A percentile compares a stretch with the other conserved stretches of the same genome.
Evolutionary conservation across 176 grass and related monocot genomes (phyloP).

Genomic region (Zizania latifolia): DNA sequence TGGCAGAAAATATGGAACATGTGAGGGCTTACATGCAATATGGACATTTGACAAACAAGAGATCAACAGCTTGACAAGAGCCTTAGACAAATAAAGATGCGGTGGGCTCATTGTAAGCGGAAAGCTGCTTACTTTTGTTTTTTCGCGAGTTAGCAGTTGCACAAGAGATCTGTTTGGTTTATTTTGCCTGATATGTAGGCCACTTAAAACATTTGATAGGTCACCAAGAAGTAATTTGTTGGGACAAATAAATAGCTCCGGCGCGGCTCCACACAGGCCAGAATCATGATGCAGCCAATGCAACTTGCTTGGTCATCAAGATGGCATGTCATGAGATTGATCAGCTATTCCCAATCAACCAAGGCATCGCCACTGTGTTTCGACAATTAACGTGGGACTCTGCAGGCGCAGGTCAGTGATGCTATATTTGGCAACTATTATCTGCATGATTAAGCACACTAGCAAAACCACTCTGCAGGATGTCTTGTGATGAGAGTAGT

Average conservation of each 20-base stretch:
- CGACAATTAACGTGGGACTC: constrained; percentile 45
- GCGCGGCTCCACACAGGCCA: constrained; percentile 24
- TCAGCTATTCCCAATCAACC: constrained; percentile 25
- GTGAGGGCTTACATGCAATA: not conserved
- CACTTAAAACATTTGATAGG: too few species aligned
- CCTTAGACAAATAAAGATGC: constrained; percentile 9
- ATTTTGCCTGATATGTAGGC: not conserved
- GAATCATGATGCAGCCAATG: constrained; percentile 7
- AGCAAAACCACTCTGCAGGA: constrained; percentile 25
- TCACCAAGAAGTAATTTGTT: too few species aligned
- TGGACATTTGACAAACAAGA: constrained; percentile 9
- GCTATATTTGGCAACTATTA: constrained; percentile 67
- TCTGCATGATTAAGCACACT: constrained; percentile 38
- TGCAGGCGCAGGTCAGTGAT: constrained; percentile 34
- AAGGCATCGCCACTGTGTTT: constrained; percentile 9
- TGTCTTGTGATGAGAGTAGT: constrained; percentile 31
- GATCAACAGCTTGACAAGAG: not conserved
- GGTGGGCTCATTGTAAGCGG: constrained; percentile 16
- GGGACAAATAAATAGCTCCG: too few species aligned
- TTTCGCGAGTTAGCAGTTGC: not conserved
- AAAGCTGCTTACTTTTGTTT: not conserved
- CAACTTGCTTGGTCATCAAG: constrained; percentile 8
- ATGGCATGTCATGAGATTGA: constrained; percentile 35
- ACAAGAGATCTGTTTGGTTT: not conserved
- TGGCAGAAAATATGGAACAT: not conserved